Evolutionary conservation across 2,329 filamentous ascomycete species (phyloP), one percentile per base, ranked within the genome.

Genomic region (Bipolaris cookei): DNA sequence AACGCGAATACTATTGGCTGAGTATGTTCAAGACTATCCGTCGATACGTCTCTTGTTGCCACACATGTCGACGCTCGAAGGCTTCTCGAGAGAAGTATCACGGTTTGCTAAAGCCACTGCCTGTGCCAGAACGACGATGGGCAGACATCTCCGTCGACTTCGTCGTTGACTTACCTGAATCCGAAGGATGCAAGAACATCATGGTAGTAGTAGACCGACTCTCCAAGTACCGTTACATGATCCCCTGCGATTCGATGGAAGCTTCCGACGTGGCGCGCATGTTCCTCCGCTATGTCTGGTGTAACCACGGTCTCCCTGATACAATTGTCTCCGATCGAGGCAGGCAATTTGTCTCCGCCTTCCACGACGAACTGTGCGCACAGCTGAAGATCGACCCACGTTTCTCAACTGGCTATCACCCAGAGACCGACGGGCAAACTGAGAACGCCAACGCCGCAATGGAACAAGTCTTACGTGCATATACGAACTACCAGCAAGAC

Each of bases 351-450:
- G 35, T 38, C 14, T 16, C 35, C 4, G 16, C 3, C 4, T 42
- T 42, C 16, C 25, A 11, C 18, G 25, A 25, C 7, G 7, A 18
- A 5, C 18, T 42, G 5, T 6, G 4, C 13, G 6, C 23, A 11
- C 18, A 20, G 5, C 11, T 42, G 5, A 3, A 13, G 4, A 42
- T 42, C 13, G 5, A 32, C 25, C 21, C 18, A 8, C 23, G 43
- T 8, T 39, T 58, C 2, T 61, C 50, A 18, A 61, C 58, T 13
- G 48, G 54, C 2, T 58, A 52, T 32, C 48, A 60, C 34, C 57
- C 54, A 10, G 18, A 60, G 23, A 60, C 57, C 3, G 48, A 60
- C 23, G 48, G 54, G 21, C 47, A 55, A 28, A 57, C 57, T 16
- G 45, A 61, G 21, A 20, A 25, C 3, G 25, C 42, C 4, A 45